Percentiles rank a stretch among this genome's conserved stretches.
phyloP scores from a whole-genome alignment of 495 filamentous ascomycete species.

The Hyaloscypha bicolor region DNA sequence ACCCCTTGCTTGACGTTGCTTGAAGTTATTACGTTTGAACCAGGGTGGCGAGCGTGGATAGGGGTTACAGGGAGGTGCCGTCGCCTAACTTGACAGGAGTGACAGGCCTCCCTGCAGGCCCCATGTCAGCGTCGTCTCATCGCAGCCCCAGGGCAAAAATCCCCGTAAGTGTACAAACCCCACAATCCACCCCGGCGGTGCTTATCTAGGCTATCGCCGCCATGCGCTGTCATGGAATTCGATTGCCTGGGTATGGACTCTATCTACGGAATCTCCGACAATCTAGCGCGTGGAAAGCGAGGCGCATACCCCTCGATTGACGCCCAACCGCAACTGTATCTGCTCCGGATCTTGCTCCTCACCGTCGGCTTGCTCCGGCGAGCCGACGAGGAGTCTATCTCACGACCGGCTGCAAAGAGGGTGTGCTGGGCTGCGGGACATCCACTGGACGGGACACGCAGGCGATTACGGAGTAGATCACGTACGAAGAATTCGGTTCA shows the following conservation, averaged over 20 bases:
- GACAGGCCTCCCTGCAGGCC: background rate
- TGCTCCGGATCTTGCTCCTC: background rate
- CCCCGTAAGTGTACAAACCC: background rate
- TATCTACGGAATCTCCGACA: background rate
- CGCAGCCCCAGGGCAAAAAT: background rate
- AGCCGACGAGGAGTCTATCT: background rate
- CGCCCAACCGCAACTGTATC: background rate
- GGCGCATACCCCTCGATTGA: background rate
- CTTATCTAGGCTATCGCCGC: background rate
- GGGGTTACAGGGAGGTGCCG: background rate
- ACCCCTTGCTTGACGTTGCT: background rate
- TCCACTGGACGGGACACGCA: background rate
- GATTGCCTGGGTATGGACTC: background rate
- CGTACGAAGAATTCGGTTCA: conserved; percentile 11
- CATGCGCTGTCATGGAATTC: background rate
- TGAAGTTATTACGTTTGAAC: background rate
- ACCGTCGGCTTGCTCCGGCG: background rate
- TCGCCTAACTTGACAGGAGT: background rate
- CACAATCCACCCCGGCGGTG: background rate
- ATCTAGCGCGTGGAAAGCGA: background rate
- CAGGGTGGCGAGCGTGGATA: background rate
- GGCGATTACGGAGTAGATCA: conserved; percentile 8
- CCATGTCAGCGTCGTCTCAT: background rate
- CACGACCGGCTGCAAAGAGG: background rate
- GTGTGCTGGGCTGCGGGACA: conserved; percentile 1